These are phyloP conservation scores for Plasmopara muralis DNA, from an alignment of 352 stramenopile species.

Conservation along the genomic window DNA sequence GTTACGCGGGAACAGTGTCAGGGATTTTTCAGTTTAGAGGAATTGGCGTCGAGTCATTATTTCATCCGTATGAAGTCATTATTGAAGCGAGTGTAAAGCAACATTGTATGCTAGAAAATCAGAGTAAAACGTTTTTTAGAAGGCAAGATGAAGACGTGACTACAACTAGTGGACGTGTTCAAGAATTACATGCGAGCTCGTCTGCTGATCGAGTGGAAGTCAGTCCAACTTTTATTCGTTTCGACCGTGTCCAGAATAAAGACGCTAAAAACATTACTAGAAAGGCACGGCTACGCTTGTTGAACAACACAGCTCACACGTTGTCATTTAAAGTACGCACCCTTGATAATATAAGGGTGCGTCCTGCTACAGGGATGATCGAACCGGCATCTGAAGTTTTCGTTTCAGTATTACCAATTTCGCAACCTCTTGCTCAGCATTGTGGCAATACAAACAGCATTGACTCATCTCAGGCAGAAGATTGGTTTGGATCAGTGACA, in stretches of 20 bases:
- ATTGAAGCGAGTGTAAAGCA: constrained; percentile 73
- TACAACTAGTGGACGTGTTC: constrained; percentile 19
- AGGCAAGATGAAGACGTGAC: background rate
- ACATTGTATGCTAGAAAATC: constrained; percentile 3
- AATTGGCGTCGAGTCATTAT: constrained; percentile 54
- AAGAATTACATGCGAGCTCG: constrained; percentile 41
- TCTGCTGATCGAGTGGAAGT: constrained; percentile 47
- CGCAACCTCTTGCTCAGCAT: constrained; percentile 33
- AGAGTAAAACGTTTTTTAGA: background rate
- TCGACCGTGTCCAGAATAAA: constrained; percentile 30
- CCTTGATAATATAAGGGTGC: constrained; percentile 53
- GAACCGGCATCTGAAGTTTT: constrained; percentile 33
- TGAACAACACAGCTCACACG: constrained; percentile 46
- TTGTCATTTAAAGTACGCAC: constrained; percentile 48
- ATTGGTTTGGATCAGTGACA: constrained; percentile 62
- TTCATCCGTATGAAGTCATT: constrained; percentile 72
- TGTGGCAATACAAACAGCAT: constrained; percentile 10
- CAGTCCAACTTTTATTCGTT: constrained; percentile 53
- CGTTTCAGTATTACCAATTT: constrained; percentile 50
- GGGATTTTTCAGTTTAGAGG: constrained; percentile 85
- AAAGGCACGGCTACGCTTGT: constrained; percentile 37
- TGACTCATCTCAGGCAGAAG: constrained; percentile 14
- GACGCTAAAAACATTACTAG: constrained; percentile 15
- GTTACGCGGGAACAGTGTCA: constrained; percentile 48
- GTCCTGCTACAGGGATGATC: constrained; percentile 35